Conservation (phyloP, 352 stramenopile genomes). For the Lagenidium giganteum region DNA sequence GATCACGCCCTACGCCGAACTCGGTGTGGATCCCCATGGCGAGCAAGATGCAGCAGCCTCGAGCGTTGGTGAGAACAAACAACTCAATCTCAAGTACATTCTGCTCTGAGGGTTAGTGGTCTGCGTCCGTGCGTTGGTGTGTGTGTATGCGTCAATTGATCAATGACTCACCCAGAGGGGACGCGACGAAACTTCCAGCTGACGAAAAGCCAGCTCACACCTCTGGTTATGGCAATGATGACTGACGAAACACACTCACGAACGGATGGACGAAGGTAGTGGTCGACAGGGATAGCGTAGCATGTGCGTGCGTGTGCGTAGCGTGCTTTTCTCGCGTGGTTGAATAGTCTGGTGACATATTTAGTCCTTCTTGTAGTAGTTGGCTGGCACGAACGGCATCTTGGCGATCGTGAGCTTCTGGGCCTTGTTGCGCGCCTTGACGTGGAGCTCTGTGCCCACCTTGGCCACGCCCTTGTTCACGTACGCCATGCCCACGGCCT, state of each 20-base stretch:
- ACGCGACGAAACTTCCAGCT: too few relatives aligned
- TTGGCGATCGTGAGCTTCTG: constrained; percentile 92
- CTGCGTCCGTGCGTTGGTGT: too few relatives aligned
- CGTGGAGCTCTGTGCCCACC: constrained; percentile 89
- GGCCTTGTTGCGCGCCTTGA: constrained; percentile 96
- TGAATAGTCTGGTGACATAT: too few relatives aligned
- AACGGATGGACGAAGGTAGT: too few relatives aligned
- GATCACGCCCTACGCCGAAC: constrained; percentile 49
- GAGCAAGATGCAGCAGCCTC: constrained; percentile 22
- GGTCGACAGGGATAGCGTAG: too few relatives aligned
- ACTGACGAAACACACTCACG: too few relatives aligned
- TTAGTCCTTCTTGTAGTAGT: constrained; percentile 93
- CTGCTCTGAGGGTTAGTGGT: constrained; percentile 28
- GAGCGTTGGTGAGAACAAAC: constrained; percentile 39
- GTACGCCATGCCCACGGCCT: constrained; percentile 98
- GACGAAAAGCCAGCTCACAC: too few relatives aligned
- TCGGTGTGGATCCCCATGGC: constrained; percentile 51
- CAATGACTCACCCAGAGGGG: too few relatives aligned
- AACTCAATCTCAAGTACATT: constrained; percentile 72
- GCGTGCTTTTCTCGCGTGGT: too few relatives aligned
- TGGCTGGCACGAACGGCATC: constrained; percentile 97
- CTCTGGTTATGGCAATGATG: too few relatives aligned
- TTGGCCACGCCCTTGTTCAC: constrained; percentile 90
- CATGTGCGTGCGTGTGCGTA: too few relatives aligned
- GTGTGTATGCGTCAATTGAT: too few relatives aligned